Evolutionary conservation across 192 early-diverging fungal genomes (phyloP).

Genomic region (Radiomyces spectabilis): DNA sequence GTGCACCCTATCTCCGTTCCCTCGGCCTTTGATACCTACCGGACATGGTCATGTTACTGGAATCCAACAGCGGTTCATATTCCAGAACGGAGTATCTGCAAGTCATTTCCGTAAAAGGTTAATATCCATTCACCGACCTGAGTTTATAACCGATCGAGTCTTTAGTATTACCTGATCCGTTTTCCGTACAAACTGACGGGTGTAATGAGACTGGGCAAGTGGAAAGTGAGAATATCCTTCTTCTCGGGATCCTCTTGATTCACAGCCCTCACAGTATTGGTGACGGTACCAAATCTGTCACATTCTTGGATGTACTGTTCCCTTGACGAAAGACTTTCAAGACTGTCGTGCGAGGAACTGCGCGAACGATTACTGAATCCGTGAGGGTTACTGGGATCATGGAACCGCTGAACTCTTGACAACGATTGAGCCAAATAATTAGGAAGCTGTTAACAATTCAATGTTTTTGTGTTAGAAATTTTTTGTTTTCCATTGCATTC

Average conservation of each 20-base stretch:
- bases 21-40: slow-evolving; percentile 27
- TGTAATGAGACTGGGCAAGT: slow-evolving; percentile 59
- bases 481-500: no score
- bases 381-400: slow-evolving; percentile 48
- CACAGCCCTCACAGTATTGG: slow-evolving; percentile 11
- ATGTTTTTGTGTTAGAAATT: no score
- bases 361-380: slow-evolving; percentile 6
- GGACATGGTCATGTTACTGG: slow-evolving; percentile 86
- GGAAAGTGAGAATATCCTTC: neutral
- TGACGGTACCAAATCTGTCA: slow-evolving; percentile 3
- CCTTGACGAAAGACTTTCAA: slow-evolving; percentile 4
- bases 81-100: slow-evolving; percentile 85
- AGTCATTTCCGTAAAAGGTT: neutral
- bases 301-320: no score
- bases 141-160: no score
- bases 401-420: slow-evolving; percentile 71
- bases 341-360: slow-evolving; percentile 21
- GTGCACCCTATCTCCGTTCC: no score
- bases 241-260: neutral
- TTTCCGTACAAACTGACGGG: slow-evolving; percentile 86
- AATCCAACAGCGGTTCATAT: slow-evolving; percentile 93
- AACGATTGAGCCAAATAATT: slow-evolving; percentile 80
- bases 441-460: slow-evolving; percentile 35
- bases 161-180: slow-evolving; percentile 52
- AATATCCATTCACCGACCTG: neutral